A percentile compares a stretch with the other conserved stretches of the same genome.
Conservation (phyloP, 768 basidiomycete genomes). For the Lactarius vividus region DNA sequence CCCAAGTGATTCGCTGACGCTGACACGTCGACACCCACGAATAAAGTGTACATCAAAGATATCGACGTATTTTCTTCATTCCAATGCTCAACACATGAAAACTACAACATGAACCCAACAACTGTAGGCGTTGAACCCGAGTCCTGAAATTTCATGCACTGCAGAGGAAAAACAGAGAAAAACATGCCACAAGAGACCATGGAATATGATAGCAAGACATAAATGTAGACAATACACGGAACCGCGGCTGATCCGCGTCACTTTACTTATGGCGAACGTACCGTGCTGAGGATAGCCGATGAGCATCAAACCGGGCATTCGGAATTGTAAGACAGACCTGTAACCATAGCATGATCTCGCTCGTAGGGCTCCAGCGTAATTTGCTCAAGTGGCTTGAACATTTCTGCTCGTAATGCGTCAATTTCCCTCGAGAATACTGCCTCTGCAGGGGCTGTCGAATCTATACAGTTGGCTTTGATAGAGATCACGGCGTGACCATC, state of each 20-base stretch:
- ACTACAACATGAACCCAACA: not conserved
- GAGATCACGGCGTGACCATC: constrained; percentile 91
- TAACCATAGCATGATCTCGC: constrained; percentile 88
- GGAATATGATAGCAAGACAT: constrained; percentile 21
- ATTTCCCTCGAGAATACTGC: constrained; percentile 89
- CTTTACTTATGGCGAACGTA: constrained; percentile 46
- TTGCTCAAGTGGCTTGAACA: constrained; percentile 94
- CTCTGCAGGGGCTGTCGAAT: constrained; percentile 90
- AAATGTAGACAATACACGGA: constrained; percentile 23
- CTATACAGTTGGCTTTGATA: constrained; percentile 99
- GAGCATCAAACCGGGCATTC: constrained; percentile 10
- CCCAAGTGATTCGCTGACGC: not conserved
- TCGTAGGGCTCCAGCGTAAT: constrained; percentile 93
- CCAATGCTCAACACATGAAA: not conserved
- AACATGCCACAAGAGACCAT: constrained; percentile 4
- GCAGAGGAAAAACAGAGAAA: not conserved
- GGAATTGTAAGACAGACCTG: constrained; percentile 47
- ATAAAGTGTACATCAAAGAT: too few relatives aligned
- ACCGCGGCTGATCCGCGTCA: not conserved
- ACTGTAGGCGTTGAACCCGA: not conserved
- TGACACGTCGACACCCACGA: not conserved
- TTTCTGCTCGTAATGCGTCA: constrained; percentile 67
- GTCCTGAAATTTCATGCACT: not conserved
- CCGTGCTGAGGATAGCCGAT: constrained; percentile 35
- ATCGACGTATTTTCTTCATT: not conserved